These are phyloP conservation scores for Phylloporus sp. DNA, from an alignment of 768 basidiomycete genomes.

Conservation along the genomic window DNA sequence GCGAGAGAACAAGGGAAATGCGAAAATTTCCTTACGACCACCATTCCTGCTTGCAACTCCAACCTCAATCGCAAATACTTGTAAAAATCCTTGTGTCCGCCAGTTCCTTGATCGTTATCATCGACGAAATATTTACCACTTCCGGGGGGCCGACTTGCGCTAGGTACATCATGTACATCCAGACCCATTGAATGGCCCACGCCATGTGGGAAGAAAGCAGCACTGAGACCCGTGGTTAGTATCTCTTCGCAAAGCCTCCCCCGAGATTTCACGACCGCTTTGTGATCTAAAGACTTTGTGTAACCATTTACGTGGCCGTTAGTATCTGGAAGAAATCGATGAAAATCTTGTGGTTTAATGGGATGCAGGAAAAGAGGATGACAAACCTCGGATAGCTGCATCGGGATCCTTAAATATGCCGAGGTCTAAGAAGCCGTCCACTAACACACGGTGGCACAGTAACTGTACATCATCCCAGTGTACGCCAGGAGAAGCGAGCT, in stretches of 20 bases:
- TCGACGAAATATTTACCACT: conserved; percentile 61
- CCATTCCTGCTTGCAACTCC: conserved; percentile 74
- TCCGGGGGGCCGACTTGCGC: conserved; percentile 66
- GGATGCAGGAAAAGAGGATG: not conserved
- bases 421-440: conserved; percentile 74
- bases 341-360: not conserved
- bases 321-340: conserved; percentile 1
- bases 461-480: conserved; percentile 91
- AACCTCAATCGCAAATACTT: conserved; percentile 75
- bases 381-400: conserved; percentile 18
- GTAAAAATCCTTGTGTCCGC: conserved; percentile 67
- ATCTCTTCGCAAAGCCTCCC: conserved; percentile 44
- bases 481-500: conserved; percentile 64
- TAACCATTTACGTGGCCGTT: conserved; percentile 2
- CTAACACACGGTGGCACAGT: conserved; percentile 77
- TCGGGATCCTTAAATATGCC: conserved; percentile 81
- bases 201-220: conserved; percentile 95
- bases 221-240: conserved; percentile 68
- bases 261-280: conserved; percentile 8
- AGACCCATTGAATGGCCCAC: conserved; percentile 87
- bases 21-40: conserved; percentile 59
- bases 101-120: conserved; percentile 61
- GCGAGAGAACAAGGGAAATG: not conserved
- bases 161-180: conserved; percentile 92
- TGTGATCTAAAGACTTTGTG: not conserved